phyloP scores from a whole-genome alignment of 495 filamentous ascomycete genomes.

The Xylaria curta region DNA sequence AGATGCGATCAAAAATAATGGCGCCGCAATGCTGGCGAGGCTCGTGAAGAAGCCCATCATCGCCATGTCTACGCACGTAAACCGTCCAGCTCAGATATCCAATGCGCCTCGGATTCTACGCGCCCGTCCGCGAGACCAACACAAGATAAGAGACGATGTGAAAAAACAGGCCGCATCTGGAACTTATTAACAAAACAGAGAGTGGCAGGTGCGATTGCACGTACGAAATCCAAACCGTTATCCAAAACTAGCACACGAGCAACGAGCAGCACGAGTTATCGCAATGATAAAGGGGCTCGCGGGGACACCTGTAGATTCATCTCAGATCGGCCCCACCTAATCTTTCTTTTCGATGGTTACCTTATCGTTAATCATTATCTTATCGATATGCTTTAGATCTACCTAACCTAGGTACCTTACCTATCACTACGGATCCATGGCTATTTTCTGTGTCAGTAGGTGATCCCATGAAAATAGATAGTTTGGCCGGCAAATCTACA shows the following conservation, averaged over 20 bases:
- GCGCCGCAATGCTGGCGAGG: conserved; percentile 58
- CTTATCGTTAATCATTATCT: conserved; percentile 14
- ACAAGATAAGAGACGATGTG: neutral
- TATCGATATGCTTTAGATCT: conserved; percentile 20
- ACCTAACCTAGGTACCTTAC: neutral
- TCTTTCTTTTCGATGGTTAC: conserved; percentile 9
- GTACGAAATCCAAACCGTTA: neutral
- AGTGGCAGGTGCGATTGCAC: neutral
- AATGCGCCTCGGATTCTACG: conserved; percentile 11
- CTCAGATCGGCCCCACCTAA: conserved; percentile 11
- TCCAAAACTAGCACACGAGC: neutral
- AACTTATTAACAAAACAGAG: neutral
- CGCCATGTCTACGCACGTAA: neutral
- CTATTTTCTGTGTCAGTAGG: neutral
- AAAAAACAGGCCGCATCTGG: neutral
- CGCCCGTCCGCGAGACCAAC: neutral
- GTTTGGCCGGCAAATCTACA: neutral
- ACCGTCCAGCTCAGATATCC: conserved; percentile 4
- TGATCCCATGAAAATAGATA: neutral
- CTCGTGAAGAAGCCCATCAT: conserved; percentile 51
- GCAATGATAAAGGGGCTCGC: neutral
- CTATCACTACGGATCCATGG: neutral
- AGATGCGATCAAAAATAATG: conserved; percentile 73
- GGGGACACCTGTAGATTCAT: conserved; percentile 19
- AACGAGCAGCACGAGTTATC: neutral